Conservation (phyloP, 1,284 basidiomycete genomes). For the Wallemia ichthyophaga region DNA sequence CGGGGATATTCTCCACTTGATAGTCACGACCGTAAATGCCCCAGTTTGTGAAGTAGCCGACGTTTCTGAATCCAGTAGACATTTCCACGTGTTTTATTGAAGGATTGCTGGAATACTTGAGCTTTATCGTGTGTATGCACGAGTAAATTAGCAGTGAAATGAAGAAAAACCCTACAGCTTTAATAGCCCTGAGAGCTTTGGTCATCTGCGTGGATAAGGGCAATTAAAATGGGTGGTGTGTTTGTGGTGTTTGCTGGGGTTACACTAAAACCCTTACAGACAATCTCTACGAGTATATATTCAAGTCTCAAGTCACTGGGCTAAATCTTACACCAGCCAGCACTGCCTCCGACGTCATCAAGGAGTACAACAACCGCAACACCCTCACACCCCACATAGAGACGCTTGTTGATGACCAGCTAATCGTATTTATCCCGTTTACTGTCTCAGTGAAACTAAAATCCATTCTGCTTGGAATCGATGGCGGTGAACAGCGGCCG, state of each 20-base stretch:
- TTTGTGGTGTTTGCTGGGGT: no score
- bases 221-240: no score
- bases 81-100: neutral
- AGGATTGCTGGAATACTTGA: no score
- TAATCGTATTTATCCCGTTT: constrained; percentile 51
- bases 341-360: neutral
- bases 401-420: constrained; percentile 17
- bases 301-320: neutral
- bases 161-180: neutral
- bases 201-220: no score
- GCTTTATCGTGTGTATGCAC: no score
- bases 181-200: no score
- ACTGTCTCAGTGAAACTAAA: constrained; percentile 38
- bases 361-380: neutral
- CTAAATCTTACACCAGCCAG: neutral
- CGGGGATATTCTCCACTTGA: constrained; percentile 10
- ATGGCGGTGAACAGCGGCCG: constrained; percentile 38
- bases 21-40: constrained; percentile 12
- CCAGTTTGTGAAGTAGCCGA: constrained; percentile 14
- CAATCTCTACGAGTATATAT: constrained; percentile 5
- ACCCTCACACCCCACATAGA: neutral
- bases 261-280: constrained; percentile 4
- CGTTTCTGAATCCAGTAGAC: constrained; percentile 1
- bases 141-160: neutral
- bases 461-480: constrained; percentile 38